These are phyloP conservation scores for Aspergillus sclerotioniger DNA, from an alignment of 495 filamentous ascomycete species.

Conservation along the genomic window DNA sequence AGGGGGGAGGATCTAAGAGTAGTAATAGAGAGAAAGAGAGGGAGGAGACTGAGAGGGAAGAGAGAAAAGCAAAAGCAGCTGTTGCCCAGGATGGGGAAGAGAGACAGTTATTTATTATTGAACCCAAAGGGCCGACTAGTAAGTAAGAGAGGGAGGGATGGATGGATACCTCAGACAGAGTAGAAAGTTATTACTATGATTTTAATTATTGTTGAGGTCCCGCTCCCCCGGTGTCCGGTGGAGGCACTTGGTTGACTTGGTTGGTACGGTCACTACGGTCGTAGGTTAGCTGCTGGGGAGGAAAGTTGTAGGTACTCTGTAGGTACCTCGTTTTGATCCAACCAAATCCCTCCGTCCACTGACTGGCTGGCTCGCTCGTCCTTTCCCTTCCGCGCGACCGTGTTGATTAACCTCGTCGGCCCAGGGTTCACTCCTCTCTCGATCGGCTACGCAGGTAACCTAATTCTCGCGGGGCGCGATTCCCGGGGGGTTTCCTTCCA, in stretches of 20 bases:
- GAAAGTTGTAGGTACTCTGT: too few species aligned
- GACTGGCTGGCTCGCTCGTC: too few species aligned
- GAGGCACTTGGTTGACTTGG: not conserved
- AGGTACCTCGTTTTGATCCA: not conserved
- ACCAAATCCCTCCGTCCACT: too few species aligned
- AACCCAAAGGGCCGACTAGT: not conserved
- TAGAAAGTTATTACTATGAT: too few species aligned
- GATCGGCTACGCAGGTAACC: too few species aligned
- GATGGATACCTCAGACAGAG: not conserved
- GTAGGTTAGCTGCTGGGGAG: not conserved
- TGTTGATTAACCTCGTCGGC: conserved; percentile 1
- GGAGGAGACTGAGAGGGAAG: conserved; percentile 9
- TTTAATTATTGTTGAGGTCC: conserved; percentile 22
- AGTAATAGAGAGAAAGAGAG: conserved; percentile 4
- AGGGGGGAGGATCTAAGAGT: not conserved
- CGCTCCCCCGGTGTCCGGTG: conserved; percentile 19
- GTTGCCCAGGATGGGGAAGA: conserved; percentile 3
- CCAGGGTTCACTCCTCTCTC: not conserved
- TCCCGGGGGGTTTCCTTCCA: not conserved
- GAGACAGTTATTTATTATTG: conserved; percentile 17
- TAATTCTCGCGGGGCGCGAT: too few species aligned
- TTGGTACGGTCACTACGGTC: not conserved
- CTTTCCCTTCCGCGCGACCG: conserved; percentile 14
- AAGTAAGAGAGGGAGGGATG: not conserved
- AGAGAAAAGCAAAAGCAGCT: conserved; percentile 6